Evolutionary conservation across 148 eudicot species (phyloP), one percentile per base, ranked within the genome.

Genomic region (Rhododendron molle): DNA sequence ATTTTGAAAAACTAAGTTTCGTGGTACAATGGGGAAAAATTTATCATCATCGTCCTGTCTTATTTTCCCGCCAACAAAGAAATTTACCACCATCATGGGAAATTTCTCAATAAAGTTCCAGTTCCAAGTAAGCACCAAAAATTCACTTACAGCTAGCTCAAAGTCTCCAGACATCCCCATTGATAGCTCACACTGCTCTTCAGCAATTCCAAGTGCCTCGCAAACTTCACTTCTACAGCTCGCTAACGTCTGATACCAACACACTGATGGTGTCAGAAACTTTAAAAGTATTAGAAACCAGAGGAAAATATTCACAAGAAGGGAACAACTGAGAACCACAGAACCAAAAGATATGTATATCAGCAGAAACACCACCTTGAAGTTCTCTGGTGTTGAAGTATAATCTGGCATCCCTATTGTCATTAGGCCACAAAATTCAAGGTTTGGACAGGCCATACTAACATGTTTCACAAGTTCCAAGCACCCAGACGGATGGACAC

Each of bases 91-190:
- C 46, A 28, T 60, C 23, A 81, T 77, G 67, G 36, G 44, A n/a
- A 32, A 18, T 38, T 54, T 46, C 71, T n/a, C 36, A 86, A 74
- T 16, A 14, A 67, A 80, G 74, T 32, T 26, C 54, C 62, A 49
- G 43, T 30, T 28, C 65, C 76, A 84, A 38, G 26, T 14, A 4
- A 78, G 50, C 43, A 56, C 32, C 21, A 46, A 72, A 43, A 46
- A 76, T 81, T 43, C 32, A 81, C 99, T 92, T 84, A 97, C 98
- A 86, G 99, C 99, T 77, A 91, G 92, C 91, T 97, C 99, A 93
- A 95, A 97, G 91, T 97, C 99, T 0, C 94, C 93, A 80, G 99
- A 97, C 99, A 97, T 97, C 92, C 99, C 99, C 99, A 97, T 97
- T 47, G 99, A 97, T 73, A 97, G 86, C 86, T 95, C 96, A 85